These are phyloP conservation scores for Madurella mycetomatis DNA, from an alignment of 2,329 filamentous ascomycete genomes.

Conservation along the genomic window DNA sequence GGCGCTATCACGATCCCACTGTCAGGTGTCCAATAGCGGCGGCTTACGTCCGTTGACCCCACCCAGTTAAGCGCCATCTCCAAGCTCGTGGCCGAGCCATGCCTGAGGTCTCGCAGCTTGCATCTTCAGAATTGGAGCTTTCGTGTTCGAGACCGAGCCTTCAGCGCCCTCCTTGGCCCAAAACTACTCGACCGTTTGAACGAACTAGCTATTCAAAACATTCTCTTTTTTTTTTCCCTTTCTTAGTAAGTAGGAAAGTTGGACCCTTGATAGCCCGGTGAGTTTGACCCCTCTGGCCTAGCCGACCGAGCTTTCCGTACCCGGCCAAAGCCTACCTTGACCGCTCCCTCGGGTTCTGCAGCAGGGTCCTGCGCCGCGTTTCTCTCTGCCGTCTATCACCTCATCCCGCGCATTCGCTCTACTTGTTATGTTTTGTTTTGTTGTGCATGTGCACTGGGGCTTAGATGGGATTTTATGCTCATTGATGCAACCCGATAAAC, in stretches of 20 bases:
- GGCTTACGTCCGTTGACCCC: constrained; percentile 5
- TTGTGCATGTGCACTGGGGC: constrained; percentile 7
- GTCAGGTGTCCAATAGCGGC: constrained; percentile 7
- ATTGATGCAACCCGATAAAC: constrained; percentile 12
- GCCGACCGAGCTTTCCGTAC: neutral
- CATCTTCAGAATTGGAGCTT: neutral
- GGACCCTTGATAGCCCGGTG: too few relatives aligned
- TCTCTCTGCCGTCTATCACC: constrained; percentile 5
- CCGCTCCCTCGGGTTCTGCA: constrained; percentile 21
- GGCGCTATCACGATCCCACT: constrained; percentile 5
- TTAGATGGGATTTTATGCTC: constrained; percentile 6
- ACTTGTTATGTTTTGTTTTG: neutral
- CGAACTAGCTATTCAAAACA: neutral
- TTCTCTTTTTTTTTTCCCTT: too few relatives aligned
- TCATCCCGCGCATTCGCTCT: constrained; percentile 10
- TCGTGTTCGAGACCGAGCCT: neutral
- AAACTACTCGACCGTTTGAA: neutral
- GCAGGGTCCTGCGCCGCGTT: constrained; percentile 10
- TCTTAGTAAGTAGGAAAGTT: too few relatives aligned
- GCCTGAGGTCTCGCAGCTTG: neutral
- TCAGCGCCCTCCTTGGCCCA: neutral
- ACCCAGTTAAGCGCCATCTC: neutral
- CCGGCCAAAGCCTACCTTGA: constrained; percentile 9
- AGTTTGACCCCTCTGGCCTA: neutral
- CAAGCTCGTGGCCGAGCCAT: neutral